Evolutionary conservation across 306 rosid species (phyloP), one percentile per base, ranked within the genome.

Genomic region (Fragaria ananassa): DNA sequence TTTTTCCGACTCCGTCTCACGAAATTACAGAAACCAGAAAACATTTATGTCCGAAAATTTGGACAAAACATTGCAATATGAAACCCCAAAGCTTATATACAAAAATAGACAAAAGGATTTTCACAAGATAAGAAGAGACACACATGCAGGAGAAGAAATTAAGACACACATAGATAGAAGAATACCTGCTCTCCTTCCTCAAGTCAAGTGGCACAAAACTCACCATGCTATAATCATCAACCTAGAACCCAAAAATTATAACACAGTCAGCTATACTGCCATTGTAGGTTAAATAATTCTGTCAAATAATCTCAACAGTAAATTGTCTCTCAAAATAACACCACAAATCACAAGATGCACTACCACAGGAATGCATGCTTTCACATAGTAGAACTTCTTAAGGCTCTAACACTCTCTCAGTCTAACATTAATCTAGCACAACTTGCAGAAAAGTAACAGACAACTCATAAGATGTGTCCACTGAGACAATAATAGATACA

Each of bases 141-240:
- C 50, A 12, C 19, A 46, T 12, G 53, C 19, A 47, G 15, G 1
- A 47, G 53, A 13, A 4, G 53, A 47, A 13, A 47, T 47, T 6
- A 11, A 15, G 44, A 63, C 5, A 63, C 18, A 63, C 15, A 60
- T 0, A 25, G 25, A 56, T 5, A 70, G 9, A 35, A 70, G 60
- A 3, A 11, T 79, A 90, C 98, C 98, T 94, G 83, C 80, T 90
- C 29, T 92, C 90, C 85, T 90, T 89, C 89, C 93, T 90, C 95
- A 92, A 85, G 87, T 91, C 93, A 63, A 91, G 93, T 34, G 93
- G 95, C 79, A 90, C 58, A 82, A 94, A 91, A 83, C 92, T 91
- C 85, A 89, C 93, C 94, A 85, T 85, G 86, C 85, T 86, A 70
- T 84, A 87, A 41, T 83, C 89, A 41, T 85, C 87, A 42, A 89